phyloP scores from a whole-genome alignment of 2,329 filamentous ascomycete genomes.

The Chlorencoelia australis region DNA sequence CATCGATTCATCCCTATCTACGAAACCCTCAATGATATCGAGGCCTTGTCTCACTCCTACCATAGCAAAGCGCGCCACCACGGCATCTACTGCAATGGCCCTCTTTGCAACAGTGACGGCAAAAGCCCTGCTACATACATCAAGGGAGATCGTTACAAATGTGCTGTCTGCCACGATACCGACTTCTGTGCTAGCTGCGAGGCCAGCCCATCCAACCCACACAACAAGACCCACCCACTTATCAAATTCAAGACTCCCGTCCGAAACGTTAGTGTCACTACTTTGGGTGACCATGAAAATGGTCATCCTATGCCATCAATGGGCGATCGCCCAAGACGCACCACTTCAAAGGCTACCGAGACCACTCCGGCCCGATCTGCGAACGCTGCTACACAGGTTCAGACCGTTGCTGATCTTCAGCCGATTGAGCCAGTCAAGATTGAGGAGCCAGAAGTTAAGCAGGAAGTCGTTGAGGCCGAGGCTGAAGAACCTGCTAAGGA shows the following conservation, averaged over 20 bases:
- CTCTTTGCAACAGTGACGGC: conserved; percentile 59
- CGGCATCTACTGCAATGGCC: conserved; percentile 92
- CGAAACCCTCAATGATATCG: conserved; percentile 46
- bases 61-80: conserved; percentile 49
- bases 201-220: conserved; percentile 69
- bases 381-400: conserved; percentile 50
- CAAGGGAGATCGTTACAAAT: conserved; percentile 86
- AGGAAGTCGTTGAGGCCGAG: conserved; percentile 21
- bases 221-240: conserved; percentile 93
- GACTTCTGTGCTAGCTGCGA: conserved; percentile 96
- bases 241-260: conserved; percentile 96
- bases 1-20: conserved; percentile 90
- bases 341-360: conserved; percentile 42
- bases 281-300: conserved; percentile 64
- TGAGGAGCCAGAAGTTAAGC: conserved; percentile 14
- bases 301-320: conserved; percentile 56
- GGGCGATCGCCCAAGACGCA: conserved; percentile 49
- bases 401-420: conserved; percentile 64
- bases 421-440: conserved; percentile 41
- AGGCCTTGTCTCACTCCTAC: conserved; percentile 33
- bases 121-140: conserved; percentile 59
- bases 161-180: conserved; percentile 85
- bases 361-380: conserved; percentile 35
- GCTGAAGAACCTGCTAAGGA: conserved; percentile 25
- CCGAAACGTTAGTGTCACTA: conserved; percentile 77